Percentiles rank a stretch among this genome's conserved stretches.
These are phyloP conservation scores for Grigorovia transvaalensis DNA, from an alignment of 805 yeast species.

Conservation along the genomic window DNA sequence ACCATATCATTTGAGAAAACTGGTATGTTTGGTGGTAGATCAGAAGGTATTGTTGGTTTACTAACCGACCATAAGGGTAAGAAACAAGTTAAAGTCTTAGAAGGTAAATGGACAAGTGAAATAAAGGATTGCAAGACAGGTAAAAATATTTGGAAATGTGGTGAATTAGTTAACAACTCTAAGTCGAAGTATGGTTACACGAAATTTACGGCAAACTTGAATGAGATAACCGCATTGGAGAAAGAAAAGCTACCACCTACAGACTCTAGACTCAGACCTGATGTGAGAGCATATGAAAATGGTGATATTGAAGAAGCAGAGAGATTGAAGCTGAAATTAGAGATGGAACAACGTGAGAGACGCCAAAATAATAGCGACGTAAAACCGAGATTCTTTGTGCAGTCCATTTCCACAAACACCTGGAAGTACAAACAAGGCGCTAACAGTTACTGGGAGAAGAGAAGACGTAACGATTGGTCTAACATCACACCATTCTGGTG, in stretches of 20 bases:
- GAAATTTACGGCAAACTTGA: slow-evolving; percentile 67
- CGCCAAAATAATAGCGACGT: slow-evolving; percentile 47
- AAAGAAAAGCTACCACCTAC: slow-evolving; percentile 59
- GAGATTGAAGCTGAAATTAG: slow-evolving; percentile 51
- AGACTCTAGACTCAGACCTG: slow-evolving; percentile 87
- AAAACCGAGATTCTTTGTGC: slow-evolving; percentile 53
- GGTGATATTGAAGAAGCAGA: slow-evolving; percentile 71
- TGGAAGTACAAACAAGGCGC: slow-evolving; percentile 53
- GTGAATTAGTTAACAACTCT: slow-evolving; percentile 48
- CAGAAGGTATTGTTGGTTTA: slow-evolving; percentile 45
- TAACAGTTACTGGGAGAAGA: slow-evolving; percentile 68
- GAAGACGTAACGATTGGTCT: slow-evolving; percentile 54
- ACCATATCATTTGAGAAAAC: slow-evolving; percentile 66
- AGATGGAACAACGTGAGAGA: slow-evolving; percentile 70
- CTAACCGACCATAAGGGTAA: slow-evolving; percentile 25
- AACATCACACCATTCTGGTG: slow-evolving; percentile 50
- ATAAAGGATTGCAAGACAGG: slow-evolving; percentile 32
- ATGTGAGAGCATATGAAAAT: slow-evolving; percentile 58
- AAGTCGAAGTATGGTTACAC: slow-evolving; percentile 77
- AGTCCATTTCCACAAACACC: slow-evolving; percentile 29
- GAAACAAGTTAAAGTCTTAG: slow-evolving; percentile 15
- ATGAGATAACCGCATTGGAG: slow-evolving; percentile 69
- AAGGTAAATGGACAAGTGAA: slow-evolving; percentile 80
- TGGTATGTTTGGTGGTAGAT: slow-evolving; percentile 74
- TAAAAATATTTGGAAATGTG: slow-evolving; percentile 58